A percentile compares a stretch with the other conserved stretches of the same genome.
Evolutionary conservation across 176 grass and related monocot genomes (phyloP).

Genomic region (Eragrostis nindensis): DNA sequence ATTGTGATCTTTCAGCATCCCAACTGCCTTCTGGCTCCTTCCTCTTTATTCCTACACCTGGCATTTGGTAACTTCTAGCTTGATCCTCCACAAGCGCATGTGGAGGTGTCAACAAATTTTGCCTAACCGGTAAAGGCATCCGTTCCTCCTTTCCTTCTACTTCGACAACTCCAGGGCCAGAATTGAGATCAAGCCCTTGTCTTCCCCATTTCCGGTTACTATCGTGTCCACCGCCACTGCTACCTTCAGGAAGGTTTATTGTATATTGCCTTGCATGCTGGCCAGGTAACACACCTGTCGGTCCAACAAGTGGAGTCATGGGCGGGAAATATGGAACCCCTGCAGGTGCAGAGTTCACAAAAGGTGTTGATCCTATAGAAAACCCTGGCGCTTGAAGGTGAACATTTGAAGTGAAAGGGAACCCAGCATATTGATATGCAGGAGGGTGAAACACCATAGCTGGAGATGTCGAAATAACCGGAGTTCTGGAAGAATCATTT

Average conservation of each 20-base stretch:
- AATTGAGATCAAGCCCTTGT: slow-evolving; percentile 90
- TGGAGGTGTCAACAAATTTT: slow-evolving; percentile 57
- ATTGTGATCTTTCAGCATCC: slow-evolving; percentile 74
- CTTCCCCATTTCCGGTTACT: slow-evolving; percentile 67
- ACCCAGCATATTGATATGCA: slow-evolving; percentile 73
- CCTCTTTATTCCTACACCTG: slow-evolving; percentile 76
- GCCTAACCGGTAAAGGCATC: slow-evolving; percentile 56
- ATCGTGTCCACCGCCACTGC: slow-evolving; percentile 59
- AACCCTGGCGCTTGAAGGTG: slow-evolving; percentile 58
- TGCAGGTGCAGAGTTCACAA: slow-evolving; percentile 54
- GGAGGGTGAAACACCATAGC: slow-evolving; percentile 66
- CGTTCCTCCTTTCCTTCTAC: slow-evolving; percentile 75
- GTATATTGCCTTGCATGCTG: slow-evolving; percentile 73
- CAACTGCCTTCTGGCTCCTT: slow-evolving; percentile 91
- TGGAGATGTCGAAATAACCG: slow-evolving; percentile 74
- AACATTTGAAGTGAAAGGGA: slow-evolving; percentile 59
- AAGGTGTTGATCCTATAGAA: slow-evolving; percentile 64
- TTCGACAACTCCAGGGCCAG: slow-evolving; percentile 70
- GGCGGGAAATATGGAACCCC: slow-evolving; percentile 57
- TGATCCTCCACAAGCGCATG: slow-evolving; percentile 77
- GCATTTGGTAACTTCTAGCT: slow-evolving; percentile 65
- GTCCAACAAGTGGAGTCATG: slow-evolving; percentile 60
- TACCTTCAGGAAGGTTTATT: slow-evolving; percentile 76
- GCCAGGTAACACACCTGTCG: slow-evolving; percentile 53
- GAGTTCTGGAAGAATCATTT: slow-evolving; percentile 52